Conservation (phyloP, 352 stramenopile species). For the Globisporangium echinulatum region DNA sequence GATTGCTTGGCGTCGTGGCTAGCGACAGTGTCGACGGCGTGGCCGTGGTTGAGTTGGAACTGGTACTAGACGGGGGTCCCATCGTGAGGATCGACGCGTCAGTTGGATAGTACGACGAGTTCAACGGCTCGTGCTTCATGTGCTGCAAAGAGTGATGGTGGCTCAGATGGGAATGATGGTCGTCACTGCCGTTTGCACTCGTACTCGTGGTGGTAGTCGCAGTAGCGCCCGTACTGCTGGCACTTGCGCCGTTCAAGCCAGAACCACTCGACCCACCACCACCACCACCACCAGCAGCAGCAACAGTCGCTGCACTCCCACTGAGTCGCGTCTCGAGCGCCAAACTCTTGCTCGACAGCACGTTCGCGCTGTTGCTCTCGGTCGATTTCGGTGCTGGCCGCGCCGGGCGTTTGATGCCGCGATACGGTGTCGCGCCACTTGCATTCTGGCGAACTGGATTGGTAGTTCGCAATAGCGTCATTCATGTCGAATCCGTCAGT, state of each 20-base stretch:
- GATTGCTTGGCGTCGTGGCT: slow-evolving; percentile 9
- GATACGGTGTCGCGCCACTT: slow-evolving; percentile 40
- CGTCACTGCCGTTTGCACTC: slow-evolving; percentile 1
- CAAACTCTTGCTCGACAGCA: slow-evolving; percentile 65
- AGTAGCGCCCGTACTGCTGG: slow-evolving; percentile 8
- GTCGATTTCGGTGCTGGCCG: slow-evolving; percentile 40
- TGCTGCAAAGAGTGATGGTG: slow-evolving; percentile 17
- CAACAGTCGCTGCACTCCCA: slow-evolving; percentile 6
- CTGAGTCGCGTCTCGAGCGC: slow-evolving; percentile 63
- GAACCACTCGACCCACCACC: too few relatives aligned
- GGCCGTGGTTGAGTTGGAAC: background rate
- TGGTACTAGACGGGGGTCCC: slow-evolving; percentile 10
- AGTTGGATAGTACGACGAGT: slow-evolving; percentile 61
- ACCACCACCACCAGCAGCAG: background rate
- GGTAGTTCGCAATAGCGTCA: slow-evolving; percentile 3
- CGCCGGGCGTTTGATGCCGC: slow-evolving; percentile 49
- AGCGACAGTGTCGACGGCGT: background rate
- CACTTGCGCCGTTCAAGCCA: slow-evolving; percentile 20
- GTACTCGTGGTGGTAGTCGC: slow-evolving; percentile 10
- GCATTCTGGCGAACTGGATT: slow-evolving; percentile 58
- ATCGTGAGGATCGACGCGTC: slow-evolving; percentile 58
- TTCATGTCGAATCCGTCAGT: too few relatives aligned
- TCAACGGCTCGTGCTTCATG: slow-evolving; percentile 59
- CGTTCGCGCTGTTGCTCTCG: slow-evolving; percentile 71
- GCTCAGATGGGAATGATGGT: background rate